These are phyloP conservation scores for Coniferiporia sulphurascens DNA, from an alignment of 1,284 basidiomycete genomes.

Conservation along the genomic window DNA sequence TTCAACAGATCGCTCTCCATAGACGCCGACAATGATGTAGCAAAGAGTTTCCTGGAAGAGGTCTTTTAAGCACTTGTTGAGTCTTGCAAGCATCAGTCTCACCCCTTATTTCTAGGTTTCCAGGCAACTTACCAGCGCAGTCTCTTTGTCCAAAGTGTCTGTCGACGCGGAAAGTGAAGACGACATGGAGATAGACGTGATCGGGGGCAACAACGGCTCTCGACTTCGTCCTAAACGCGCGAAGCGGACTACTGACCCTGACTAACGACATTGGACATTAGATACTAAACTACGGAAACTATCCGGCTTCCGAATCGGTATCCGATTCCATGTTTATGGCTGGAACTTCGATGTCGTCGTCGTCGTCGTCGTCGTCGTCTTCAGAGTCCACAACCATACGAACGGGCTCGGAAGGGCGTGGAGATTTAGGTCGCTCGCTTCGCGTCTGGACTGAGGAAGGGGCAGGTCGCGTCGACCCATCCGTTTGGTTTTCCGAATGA, in stretches of 20 bases:
- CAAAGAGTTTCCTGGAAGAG: conserved; percentile 47
- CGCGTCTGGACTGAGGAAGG: background rate
- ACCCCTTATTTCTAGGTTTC: conserved; percentile 15
- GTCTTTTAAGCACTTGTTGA: conserved; percentile 30
- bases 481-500: background rate
- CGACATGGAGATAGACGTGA: conserved; percentile 27
- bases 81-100: conserved; percentile 14
- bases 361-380: conserved; percentile 49
- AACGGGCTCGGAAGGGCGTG: background rate
- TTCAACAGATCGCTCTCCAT: conserved; percentile 56
- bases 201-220: background rate
- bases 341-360: conserved; percentile 50
- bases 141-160: background rate
- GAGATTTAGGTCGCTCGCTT: background rate
- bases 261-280: background rate
- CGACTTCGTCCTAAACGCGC: conserved; percentile 3
- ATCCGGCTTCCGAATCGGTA: conserved; percentile 34
- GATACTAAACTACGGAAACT: background rate
- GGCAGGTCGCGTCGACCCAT: background rate
- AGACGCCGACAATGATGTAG: conserved; percentile 54
- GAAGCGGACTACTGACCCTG: background rate
- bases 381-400: conserved; percentile 29
- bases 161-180: conserved; percentile 43
- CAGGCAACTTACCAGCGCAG: background rate
- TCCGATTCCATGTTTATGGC: conserved; percentile 48